These are phyloP conservation scores for Fusarium guadeloupense DNA, from an alignment of 2,329 filamentous ascomycete species.

Conservation along the genomic window DNA sequence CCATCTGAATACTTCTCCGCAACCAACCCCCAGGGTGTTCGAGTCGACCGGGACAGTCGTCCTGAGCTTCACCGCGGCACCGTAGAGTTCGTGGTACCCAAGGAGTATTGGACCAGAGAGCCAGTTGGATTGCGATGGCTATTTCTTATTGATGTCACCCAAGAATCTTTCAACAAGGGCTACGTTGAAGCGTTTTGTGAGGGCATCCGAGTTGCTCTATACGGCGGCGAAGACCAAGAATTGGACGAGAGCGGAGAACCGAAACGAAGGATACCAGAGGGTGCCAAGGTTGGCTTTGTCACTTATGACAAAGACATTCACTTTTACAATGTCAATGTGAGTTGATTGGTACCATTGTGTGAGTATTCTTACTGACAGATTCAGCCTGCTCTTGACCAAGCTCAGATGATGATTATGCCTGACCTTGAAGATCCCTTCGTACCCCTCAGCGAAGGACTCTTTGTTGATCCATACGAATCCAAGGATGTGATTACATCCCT, in stretches of 20 bases:
- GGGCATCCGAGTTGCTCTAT: conserved; percentile 85
- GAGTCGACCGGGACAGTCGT: conserved; percentile 86
- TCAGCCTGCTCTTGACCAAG: conserved; percentile 78
- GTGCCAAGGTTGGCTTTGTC: conserved; percentile 90
- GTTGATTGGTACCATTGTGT: conserved; percentile 45
- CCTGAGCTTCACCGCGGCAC: conserved; percentile 92
- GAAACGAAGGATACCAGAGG: conserved; percentile 72
- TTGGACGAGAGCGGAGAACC: conserved; percentile 61
- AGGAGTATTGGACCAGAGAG: conserved; percentile 98
- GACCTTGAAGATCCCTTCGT: conserved; percentile 97
- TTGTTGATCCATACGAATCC: conserved; percentile 93
- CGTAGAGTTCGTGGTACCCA: conserved; percentile 95
- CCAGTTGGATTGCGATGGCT: conserved; percentile 88
- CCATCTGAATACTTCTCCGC: conserved; percentile 92
- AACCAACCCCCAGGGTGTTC: conserved; percentile 84
- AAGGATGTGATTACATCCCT: conserved; percentile 88
- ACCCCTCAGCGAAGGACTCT: conserved; percentile 88
- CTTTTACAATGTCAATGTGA: conserved; percentile 92
- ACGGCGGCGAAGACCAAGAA: conserved; percentile 69
- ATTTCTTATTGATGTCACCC: conserved; percentile 92
- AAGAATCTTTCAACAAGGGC: conserved; percentile 89
- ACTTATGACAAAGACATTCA: conserved; percentile 97
- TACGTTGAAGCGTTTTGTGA: conserved; percentile 91
- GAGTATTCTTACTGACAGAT: conserved; percentile 23
- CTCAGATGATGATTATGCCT: conserved; percentile 98